Percentiles rank a stretch among this genome's conserved stretches.
Evolutionary conservation across 768 basidiomycete genomes (phyloP).

Genomic region (Tylopilus plumbeoviolaceoides): DNA sequence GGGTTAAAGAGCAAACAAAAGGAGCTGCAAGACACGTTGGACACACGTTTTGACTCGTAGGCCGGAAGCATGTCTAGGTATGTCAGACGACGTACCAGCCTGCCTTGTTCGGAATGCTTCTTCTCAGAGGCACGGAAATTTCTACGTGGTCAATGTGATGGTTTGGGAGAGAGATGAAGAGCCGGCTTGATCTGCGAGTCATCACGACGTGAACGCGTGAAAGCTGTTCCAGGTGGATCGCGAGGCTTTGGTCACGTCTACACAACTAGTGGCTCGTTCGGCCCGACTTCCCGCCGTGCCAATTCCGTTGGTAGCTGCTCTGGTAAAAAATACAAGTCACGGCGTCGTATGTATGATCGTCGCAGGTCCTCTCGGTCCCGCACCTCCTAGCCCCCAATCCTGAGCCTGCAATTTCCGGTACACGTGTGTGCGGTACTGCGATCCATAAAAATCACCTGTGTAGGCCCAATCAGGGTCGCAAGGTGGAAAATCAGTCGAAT

Average conservation of each 20-base stretch:
- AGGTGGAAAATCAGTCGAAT: constrained; percentile 16
- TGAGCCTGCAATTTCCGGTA: constrained; percentile 29
- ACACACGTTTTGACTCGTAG: constrained; percentile 29
- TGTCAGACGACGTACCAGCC: constrained; percentile 17
- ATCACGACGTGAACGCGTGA: constrained; percentile 4
- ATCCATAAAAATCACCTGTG: constrained; percentile 27
- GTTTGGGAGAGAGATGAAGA: background rate
- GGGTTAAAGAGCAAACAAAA: constrained; percentile 25
- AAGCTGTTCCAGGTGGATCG: constrained; percentile 10
- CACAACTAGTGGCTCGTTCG: background rate
- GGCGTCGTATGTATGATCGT: constrained; percentile 25
- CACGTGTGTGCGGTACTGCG: constrained; percentile 28
- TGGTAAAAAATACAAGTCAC: constrained; percentile 5
- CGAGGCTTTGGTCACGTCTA: background rate
- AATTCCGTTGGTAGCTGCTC: background rate
- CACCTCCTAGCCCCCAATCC: constrained; percentile 21
- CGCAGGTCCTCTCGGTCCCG: constrained; percentile 25
- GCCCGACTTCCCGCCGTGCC: background rate
- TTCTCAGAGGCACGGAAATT: constrained; percentile 21
- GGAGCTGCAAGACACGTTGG: constrained; percentile 21
- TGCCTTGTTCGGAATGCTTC: constrained; percentile 19
- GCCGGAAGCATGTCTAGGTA: constrained; percentile 12
- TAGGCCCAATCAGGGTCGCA: constrained; percentile 28
- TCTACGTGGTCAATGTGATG: constrained; percentile 9
- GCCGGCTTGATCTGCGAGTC: background rate